A percentile compares a stretch with the other conserved stretches of the same genome.
phyloP scores from a whole-genome alignment of 2,329 filamentous ascomycete species.

The Penicillium sp. region DNA sequence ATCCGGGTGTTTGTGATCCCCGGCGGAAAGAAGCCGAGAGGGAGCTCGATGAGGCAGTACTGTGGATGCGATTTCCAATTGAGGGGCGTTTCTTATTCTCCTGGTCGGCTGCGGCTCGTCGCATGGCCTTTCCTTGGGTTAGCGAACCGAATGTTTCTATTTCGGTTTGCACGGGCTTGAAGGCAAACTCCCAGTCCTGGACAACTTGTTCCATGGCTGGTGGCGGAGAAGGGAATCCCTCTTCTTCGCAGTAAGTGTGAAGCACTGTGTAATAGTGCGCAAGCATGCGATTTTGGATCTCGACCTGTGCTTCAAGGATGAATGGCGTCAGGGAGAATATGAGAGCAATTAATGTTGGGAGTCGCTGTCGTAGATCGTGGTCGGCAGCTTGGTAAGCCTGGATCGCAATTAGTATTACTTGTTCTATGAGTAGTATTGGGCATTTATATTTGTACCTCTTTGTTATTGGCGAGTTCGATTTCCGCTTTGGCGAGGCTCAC shows the following conservation, averaged over 20 bases:
- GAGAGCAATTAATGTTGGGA: slow-evolving; percentile 70
- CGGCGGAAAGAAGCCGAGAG: slow-evolving; percentile 33
- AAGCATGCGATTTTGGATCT: slow-evolving; percentile 74
- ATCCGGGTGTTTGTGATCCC: slow-evolving; percentile 29
- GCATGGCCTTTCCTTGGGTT: slow-evolving; percentile 65
- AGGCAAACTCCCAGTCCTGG: slow-evolving; percentile 62
- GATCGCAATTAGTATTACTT: neutral
- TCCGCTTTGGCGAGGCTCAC: slow-evolving; percentile 69
- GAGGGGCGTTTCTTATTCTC: slow-evolving; percentile 30
- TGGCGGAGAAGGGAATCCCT: slow-evolving; percentile 68
- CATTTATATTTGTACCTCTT: slow-evolving; percentile 53
- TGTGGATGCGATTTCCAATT: slow-evolving; percentile 42
- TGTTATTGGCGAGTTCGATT: slow-evolving; percentile 64
- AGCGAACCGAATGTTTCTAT: slow-evolving; percentile 66
- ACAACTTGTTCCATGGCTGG: slow-evolving; percentile 72
- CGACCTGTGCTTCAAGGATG: slow-evolving; percentile 67
- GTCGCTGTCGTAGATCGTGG: slow-evolving; percentile 66
- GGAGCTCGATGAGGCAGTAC: slow-evolving; percentile 33
- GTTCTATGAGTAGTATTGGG: neutral
- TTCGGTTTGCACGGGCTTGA: slow-evolving; percentile 63
- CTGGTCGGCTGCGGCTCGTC: slow-evolving; percentile 51
- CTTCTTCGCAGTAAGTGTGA: slow-evolving; percentile 69
- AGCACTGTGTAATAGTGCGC: slow-evolving; percentile 76
- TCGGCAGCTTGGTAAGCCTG: slow-evolving; percentile 74
- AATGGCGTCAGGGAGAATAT: slow-evolving; percentile 73